Conservation (phyloP, 768 basidiomycete species). For the Mycena chlorophos region DNA sequence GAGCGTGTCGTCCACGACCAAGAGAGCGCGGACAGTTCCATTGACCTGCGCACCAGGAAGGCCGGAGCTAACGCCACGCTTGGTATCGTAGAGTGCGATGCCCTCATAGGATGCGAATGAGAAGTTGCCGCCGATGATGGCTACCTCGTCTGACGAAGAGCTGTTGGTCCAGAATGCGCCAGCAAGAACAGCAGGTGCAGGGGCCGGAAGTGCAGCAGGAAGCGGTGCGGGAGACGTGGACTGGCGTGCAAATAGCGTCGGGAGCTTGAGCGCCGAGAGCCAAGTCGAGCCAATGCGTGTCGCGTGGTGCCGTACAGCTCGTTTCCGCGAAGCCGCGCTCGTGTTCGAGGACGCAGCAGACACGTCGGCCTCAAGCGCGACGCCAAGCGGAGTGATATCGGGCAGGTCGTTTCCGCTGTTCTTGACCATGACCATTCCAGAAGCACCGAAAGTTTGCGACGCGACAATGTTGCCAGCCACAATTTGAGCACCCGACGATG, state of each 20-base stretch:
- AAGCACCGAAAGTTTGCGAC: constrained; percentile 66
- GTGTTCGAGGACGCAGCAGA: constrained; percentile 30
- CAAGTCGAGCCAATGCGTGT: constrained; percentile 42
- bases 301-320: constrained; percentile 27
- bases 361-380: constrained; percentile 49
- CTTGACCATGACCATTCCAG: constrained; percentile 76
- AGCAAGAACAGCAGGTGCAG: constrained; percentile 80
- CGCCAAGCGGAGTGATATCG: constrained; percentile 57
- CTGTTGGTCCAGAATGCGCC: constrained; percentile 90
- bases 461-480: constrained; percentile 66
- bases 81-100: constrained; percentile 71
- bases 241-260: constrained; percentile 55
- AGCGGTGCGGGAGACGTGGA: constrained; percentile 47
- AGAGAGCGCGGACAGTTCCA: constrained; percentile 76
- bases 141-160: constrained; percentile 60
- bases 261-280: constrained; percentile 49
- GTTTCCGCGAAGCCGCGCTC: constrained; percentile 37
- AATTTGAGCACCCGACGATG: constrained; percentile 54
- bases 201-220: constrained; percentile 53
- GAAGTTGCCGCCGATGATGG: constrained; percentile 91
- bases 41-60: constrained; percentile 63
- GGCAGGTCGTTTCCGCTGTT: constrained; percentile 62
- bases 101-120: constrained; percentile 56
- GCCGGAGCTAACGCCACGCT: constrained; percentile 47
- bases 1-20: constrained; percentile 67